Conservation (phyloP, 2,329 filamentous ascomycete species). For the Sclerotinia trifoliorum region DNA sequence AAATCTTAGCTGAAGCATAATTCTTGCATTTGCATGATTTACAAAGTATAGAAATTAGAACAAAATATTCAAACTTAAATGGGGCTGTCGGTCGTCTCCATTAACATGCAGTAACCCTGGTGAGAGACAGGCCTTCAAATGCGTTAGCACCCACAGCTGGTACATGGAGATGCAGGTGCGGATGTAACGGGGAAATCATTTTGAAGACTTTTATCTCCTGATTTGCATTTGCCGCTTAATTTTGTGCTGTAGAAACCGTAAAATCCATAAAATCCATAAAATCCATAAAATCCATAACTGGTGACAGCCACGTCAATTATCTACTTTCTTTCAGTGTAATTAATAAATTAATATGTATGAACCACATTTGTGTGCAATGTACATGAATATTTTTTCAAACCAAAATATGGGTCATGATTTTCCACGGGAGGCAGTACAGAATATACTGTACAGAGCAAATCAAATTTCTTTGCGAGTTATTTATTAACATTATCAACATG, state of each 20-base stretch:
- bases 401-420: conserved; percentile 3
- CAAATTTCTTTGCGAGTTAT: neutral
- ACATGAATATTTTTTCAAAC: neutral
- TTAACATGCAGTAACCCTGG: conserved; percentile 3
- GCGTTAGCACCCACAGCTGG: neutral
- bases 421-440: neutral
- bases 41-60: neutral
- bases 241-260: neutral
- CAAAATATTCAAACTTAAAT: neutral
- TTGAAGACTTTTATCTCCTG: conserved; percentile 1
- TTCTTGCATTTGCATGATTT: conserved; percentile 6
- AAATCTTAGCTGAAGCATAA: neutral
- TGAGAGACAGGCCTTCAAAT: neutral
- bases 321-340: neutral
- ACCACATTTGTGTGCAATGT: neutral
- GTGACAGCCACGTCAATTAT: conserved; percentile 10
- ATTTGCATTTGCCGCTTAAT: conserved; percentile 9
- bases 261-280: neutral
- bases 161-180: conserved; percentile 6
- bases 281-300: neutral
- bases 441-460: neutral
- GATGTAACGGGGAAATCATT: neutral
- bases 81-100: neutral
- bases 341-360: too few relatives aligned
- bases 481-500: neutral